phyloP scores from a whole-genome alignment of 1,284 basidiomycete genomes.

The Tylopilus sp. region DNA sequence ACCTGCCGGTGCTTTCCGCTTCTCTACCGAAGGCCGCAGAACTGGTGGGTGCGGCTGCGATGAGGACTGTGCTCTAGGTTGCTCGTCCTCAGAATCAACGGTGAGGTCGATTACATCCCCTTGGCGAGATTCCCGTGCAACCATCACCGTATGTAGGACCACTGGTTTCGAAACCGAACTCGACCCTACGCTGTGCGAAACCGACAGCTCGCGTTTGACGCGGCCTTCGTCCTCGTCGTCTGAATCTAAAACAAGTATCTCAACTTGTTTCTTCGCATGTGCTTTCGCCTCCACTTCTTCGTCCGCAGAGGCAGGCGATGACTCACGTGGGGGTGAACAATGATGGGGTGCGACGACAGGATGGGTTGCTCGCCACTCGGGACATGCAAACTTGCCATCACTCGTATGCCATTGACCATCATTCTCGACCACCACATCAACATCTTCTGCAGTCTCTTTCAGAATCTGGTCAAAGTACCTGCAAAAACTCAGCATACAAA shows the following conservation, averaged over 20 bases:
- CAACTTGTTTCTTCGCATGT: slow-evolving; percentile 43
- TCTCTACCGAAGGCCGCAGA: slow-evolving; percentile 36
- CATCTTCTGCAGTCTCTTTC: slow-evolving; percentile 67
- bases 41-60: slow-evolving; percentile 22
- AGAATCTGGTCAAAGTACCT: slow-evolving; percentile 86
- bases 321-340: slow-evolving; percentile 35
- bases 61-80: slow-evolving; percentile 37
- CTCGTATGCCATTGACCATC: slow-evolving; percentile 94
- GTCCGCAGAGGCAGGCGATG: slow-evolving; percentile 34
- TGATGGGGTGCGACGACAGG: slow-evolving; percentile 31
- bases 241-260: slow-evolving; percentile 74
- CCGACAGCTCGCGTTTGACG: slow-evolving; percentile 69
- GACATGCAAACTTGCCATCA: slow-evolving; percentile 80
- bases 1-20: slow-evolving; percentile 56
- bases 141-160: slow-evolving; percentile 15
- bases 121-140: slow-evolving; percentile 20
- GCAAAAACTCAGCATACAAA: slow-evolving; percentile 1
- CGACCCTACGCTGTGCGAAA: slow-evolving; percentile 49
- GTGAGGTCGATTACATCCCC: slow-evolving; percentile 76
- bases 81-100: slow-evolving; percentile 69
- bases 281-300: slow-evolving; percentile 42
- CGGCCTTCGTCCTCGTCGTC: slow-evolving; percentile 71
- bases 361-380: slow-evolving; percentile 62
- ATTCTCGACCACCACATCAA: slow-evolving; percentile 90
- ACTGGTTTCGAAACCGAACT: slow-evolving; percentile 26